Conservation (phyloP, 2,329 filamentous ascomycete genomes). For the Juglanconis sp. region DNA sequence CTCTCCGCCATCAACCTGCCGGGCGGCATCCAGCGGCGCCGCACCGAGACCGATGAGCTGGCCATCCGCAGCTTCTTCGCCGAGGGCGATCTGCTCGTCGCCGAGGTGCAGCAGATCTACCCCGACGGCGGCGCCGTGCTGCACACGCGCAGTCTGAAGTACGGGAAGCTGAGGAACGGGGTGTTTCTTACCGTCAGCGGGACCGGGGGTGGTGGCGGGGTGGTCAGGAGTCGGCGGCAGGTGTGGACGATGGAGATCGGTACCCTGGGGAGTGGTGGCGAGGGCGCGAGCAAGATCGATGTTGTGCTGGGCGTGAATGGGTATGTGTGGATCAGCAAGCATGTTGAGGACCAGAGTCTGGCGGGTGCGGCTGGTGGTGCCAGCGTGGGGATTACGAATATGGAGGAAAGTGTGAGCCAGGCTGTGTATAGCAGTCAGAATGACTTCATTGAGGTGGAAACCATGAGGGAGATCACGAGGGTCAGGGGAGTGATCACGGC, state of each 20-base stretch:
- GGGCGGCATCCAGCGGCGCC: constrained; percentile 83
- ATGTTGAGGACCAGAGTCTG: constrained; percentile 59
- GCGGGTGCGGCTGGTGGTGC: constrained; percentile 42
- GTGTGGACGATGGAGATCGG: constrained; percentile 73
- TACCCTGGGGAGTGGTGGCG: constrained; percentile 23
- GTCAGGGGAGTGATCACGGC: constrained; percentile 78
- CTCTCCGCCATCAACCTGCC: constrained; percentile 91
- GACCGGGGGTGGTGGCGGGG: constrained; percentile 79
- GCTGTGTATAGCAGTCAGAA: constrained; percentile 95
- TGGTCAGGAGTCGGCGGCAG: constrained; percentile 80
- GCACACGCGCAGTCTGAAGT: constrained; percentile 87
- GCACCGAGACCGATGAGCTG: constrained; percentile 93
- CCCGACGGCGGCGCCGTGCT: constrained; percentile 81
- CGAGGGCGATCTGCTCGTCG: constrained; percentile 89
- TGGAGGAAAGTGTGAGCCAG: constrained; percentile 82
- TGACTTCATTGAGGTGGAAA: constrained; percentile 72
- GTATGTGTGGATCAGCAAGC: constrained; percentile 92
- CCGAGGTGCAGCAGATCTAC: constrained; percentile 89
- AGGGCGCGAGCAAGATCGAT: constrained; percentile 67
- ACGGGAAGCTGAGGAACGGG: constrained; percentile 93
- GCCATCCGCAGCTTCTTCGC: constrained; percentile 97
- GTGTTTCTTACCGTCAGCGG: constrained; percentile 81
- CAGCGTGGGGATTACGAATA: constrained; percentile 71
- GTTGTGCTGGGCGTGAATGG: constrained; percentile 93
- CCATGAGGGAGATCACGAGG: constrained; percentile 83